Conservation (phyloP, 805 yeast species). For the Pachysolen tannophilus region DNA sequence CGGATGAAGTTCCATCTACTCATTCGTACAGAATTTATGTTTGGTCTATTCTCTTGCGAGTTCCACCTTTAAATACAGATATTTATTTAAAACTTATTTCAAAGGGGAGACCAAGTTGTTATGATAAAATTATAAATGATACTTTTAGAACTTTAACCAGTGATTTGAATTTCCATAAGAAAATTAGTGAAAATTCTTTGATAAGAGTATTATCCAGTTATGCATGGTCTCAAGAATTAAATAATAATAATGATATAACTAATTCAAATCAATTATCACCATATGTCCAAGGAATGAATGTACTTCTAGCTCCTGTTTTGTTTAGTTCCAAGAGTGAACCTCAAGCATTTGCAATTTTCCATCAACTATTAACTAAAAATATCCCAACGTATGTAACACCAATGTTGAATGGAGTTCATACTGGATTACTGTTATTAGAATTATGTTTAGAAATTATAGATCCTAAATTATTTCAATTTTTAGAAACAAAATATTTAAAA, state of each 20-base stretch:
- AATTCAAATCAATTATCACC: constrained; percentile 21
- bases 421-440: constrained; percentile 71
- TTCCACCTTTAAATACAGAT: constrained; percentile 48
- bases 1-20: constrained; percentile 41
- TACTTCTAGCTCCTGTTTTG: constrained; percentile 75
- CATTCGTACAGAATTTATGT: constrained; percentile 53
- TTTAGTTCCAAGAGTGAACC: constrained; percentile 75
- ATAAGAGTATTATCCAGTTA: constrained; percentile 65
- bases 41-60: constrained; percentile 72
- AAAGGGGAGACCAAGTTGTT: constrained; percentile 50
- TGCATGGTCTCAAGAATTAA: constrained; percentile 34
- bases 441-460: constrained; percentile 64
- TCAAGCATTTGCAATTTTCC: constrained; percentile 71
- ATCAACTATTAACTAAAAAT: constrained; percentile 48
- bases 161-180: constrained; percentile 53
- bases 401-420: constrained; percentile 72
- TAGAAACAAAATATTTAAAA: constrained; percentile 58
- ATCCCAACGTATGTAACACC: constrained; percentile 78
- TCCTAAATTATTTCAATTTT: constrained; percentile 52
- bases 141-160: constrained; percentile 80
- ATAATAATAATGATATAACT: no score
- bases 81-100: constrained; percentile 46
- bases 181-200: constrained; percentile 63
- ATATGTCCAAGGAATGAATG: constrained; percentile 92
- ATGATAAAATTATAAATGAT: constrained; percentile 72